Percentiles rank a stretch among this genome's conserved stretches.
Conservation (phyloP, 129 eudicot species). For the Escallonia rubra region DNA sequence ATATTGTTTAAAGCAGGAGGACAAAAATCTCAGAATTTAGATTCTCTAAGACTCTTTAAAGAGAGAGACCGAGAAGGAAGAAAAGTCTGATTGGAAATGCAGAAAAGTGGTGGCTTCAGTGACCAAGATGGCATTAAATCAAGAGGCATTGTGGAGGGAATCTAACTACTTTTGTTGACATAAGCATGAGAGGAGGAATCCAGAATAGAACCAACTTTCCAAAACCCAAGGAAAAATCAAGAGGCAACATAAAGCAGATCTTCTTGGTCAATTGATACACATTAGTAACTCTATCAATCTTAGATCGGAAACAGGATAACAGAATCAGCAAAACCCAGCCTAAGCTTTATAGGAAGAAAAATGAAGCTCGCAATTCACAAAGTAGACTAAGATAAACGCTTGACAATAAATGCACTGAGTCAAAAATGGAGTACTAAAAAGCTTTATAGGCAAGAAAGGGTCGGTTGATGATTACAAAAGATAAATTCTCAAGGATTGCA, state of each 20-base stretch:
- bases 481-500: neutral
- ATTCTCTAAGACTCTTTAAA: neutral
- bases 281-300: neutral
- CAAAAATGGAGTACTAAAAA: constrained; percentile 6
- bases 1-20: constrained; percentile 32
- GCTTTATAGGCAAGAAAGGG: constrained; percentile 5
- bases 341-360: neutral
- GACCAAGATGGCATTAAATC: constrained; percentile 18
- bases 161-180: constrained; percentile 24
- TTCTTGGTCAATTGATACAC: constrained; percentile 17
- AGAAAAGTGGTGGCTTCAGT: constrained; percentile 10
- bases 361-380: neutral
- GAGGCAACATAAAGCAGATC: constrained; percentile 18
- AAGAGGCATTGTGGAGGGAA: constrained; percentile 17
- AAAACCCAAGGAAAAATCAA: constrained; percentile 31
- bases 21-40: neutral
- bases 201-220: constrained; percentile 39
- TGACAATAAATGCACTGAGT: constrained; percentile 3
- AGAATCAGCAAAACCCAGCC: neutral
- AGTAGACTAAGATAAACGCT: constrained; percentile 5
- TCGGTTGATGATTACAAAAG: neutral
- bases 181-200: constrained; percentile 46
- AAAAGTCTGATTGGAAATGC: constrained; percentile 3
- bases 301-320: constrained; percentile 10
- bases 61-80: neutral